phyloP scores from a whole-genome alignment of 2,329 filamentous ascomycete genomes.

The Sclerotinia spermophila region DNA sequence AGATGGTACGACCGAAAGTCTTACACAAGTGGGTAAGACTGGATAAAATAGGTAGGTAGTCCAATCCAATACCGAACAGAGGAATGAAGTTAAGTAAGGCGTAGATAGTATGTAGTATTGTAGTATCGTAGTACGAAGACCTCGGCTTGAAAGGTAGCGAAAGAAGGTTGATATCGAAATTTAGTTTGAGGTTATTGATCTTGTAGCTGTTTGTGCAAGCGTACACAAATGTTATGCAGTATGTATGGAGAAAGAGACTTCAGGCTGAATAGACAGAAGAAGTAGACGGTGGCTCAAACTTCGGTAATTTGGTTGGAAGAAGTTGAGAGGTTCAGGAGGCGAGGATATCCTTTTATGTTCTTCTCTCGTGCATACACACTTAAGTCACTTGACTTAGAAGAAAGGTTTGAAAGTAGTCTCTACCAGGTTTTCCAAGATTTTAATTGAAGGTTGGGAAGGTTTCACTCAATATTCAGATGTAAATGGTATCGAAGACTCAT shows the following conservation, averaged over 20 bases:
- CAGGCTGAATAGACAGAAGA: not conserved
- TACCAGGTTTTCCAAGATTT: slow-evolving; percentile 18
- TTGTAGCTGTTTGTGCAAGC: not conserved
- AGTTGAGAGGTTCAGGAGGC: slow-evolving; percentile 16
- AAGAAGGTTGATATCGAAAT: not conserved
- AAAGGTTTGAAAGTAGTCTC: not conserved
- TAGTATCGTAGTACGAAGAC: not conserved
- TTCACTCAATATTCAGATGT: slow-evolving; percentile 11
- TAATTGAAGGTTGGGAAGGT: slow-evolving; percentile 1
- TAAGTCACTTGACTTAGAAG: slow-evolving; percentile 19
- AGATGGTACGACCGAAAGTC: slow-evolving; percentile 7
- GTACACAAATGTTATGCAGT: slow-evolving; percentile 8
- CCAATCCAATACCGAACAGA: not conserved
- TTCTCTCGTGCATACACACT: slow-evolving; percentile 13
- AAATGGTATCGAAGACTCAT: slow-evolving; percentile 12
- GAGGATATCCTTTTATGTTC: slow-evolving; percentile 22
- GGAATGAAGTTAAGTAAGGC: not conserved
- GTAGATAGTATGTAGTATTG: not conserved
- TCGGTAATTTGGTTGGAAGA: not conserved
- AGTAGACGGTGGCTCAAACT: slow-evolving; percentile 7
- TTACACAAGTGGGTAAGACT: slow-evolving; percentile 12
- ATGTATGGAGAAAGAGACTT: not conserved
- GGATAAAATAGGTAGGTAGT: not conserved
- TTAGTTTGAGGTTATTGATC: not conserved
- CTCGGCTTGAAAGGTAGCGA: not conserved